Evolutionary conservation across 176 grass and related monocot species (phyloP).

Genomic region (Coix lacrymajobi): DNA sequence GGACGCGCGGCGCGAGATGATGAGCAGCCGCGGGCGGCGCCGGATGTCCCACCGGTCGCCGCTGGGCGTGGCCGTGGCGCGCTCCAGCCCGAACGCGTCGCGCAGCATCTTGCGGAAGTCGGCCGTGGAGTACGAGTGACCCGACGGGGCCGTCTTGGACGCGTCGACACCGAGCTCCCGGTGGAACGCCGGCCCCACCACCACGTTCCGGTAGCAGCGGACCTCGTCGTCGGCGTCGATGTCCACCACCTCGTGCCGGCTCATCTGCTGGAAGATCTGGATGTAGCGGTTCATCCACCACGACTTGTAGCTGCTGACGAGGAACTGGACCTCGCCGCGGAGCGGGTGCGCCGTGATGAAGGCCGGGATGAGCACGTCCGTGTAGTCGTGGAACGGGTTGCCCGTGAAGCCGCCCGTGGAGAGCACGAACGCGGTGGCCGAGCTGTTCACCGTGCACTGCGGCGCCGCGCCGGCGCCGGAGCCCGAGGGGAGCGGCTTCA

Average conservation of each 20-base stretch:
- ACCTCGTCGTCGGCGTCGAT: slow-evolving; percentile 50
- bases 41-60: slow-evolving; percentile 69
- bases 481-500: slow-evolving; percentile 20
- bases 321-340: slow-evolving; percentile 61
- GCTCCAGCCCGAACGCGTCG: slow-evolving; percentile 60
- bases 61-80: slow-evolving; percentile 36
- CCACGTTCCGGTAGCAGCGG: slow-evolving; percentile 48
- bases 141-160: slow-evolving; percentile 2
- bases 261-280: slow-evolving; percentile 57
- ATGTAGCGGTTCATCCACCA: slow-evolving; percentile 71
- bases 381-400: slow-evolving; percentile 89
- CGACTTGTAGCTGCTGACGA: slow-evolving; percentile 56
- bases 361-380: slow-evolving; percentile 75
- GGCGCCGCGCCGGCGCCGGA: neutral
- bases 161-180: slow-evolving; percentile 61
- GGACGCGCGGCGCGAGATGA: slow-evolving; percentile 44
- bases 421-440: slow-evolving; percentile 46
- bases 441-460: slow-evolving; percentile 42
- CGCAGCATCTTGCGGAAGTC: slow-evolving; percentile 63
- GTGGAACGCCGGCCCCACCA: slow-evolving; percentile 65
- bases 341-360: slow-evolving; percentile 57
- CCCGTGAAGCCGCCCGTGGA: slow-evolving; percentile 69
- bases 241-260: slow-evolving; percentile 64
- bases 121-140: slow-evolving; percentile 18
- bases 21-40: slow-evolving; percentile 38